A percentile compares a stretch with the other conserved stretches of the same genome.
phyloP scores from a whole-genome alignment of 2,329 filamentous ascomycete species.

The Penicillium sp. region DNA sequence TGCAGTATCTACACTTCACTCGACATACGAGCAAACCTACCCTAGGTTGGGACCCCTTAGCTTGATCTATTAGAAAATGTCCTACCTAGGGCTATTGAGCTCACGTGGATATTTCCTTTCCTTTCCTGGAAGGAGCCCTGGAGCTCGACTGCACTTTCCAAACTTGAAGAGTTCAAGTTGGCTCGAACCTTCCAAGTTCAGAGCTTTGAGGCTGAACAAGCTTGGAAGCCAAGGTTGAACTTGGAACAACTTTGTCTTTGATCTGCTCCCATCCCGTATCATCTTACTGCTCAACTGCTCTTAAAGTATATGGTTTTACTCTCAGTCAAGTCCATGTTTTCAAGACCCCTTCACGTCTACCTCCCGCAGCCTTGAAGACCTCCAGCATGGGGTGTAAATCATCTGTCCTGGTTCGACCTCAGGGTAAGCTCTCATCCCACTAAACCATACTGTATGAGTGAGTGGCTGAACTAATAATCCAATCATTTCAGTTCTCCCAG shows the following conservation, averaged over 20 bases:
- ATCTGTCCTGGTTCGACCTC: not conserved
- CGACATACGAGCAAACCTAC: not conserved
- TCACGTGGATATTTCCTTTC: not conserved
- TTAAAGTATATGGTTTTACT: not conserved
- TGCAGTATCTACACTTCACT: not conserved
- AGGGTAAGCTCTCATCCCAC: not conserved
- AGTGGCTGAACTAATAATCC: not conserved
- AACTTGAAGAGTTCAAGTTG: not conserved
- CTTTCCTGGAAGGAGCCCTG: not conserved
- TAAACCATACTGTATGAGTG: not conserved
- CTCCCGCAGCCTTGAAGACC: not conserved
- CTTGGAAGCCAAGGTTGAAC: not conserved
- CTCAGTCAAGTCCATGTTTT: not conserved
- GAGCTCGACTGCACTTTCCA: not conserved
- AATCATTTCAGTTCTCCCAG: not conserved
- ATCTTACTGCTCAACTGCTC: not conserved
- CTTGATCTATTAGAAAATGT: not conserved
- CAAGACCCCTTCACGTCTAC: not conserved
- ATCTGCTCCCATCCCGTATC: not conserved
- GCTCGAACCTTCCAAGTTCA: not conserved
- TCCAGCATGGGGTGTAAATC: not conserved
- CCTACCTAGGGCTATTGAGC: not conserved
- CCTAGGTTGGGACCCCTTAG: not conserved
- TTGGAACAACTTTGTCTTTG: not conserved
- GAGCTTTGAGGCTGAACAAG: not conserved